These are phyloP conservation scores for Cercophora scortea DNA, from an alignment of 495 filamentous ascomycete genomes.

Conservation along the genomic window DNA sequence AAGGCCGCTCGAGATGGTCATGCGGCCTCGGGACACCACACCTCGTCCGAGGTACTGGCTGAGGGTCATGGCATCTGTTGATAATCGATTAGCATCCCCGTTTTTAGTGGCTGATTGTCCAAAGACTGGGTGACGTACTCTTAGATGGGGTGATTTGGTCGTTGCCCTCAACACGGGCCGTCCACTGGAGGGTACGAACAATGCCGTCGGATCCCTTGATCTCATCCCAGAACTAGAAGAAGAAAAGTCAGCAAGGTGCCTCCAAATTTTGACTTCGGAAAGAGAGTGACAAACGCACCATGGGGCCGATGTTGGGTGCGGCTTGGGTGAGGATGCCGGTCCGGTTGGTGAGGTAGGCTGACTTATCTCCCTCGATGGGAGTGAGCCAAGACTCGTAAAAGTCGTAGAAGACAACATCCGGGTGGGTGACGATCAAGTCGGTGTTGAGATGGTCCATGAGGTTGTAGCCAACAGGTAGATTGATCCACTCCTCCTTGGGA, in stretches of 20 bases:
- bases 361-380: conserved; percentile 27
- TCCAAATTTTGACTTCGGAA: no score
- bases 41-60: conserved; percentile 60
- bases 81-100: background rate
- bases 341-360: conserved; percentile 34
- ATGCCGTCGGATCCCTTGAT: conserved; percentile 54
- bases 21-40: conserved; percentile 50
- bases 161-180: conserved; percentile 52
- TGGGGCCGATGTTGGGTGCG: conserved; percentile 58
- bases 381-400: conserved; percentile 53
- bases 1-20: conserved; percentile 47
- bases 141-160: conserved; percentile 25
- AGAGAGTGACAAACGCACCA: conserved; percentile 27
- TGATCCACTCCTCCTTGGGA: conserved; percentile 50
- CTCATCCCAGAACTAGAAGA: conserved; percentile 42
- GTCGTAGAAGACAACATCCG: conserved; percentile 55
- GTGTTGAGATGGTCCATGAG: conserved; percentile 68
- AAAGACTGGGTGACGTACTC: conserved; percentile 12
- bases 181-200: conserved; percentile 58
- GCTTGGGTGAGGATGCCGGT: conserved; percentile 60
- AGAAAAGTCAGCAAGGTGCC: conserved; percentile 8
- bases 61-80: conserved; percentile 47
- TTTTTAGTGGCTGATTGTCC: no score
- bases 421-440: conserved; percentile 54
- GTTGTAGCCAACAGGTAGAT: conserved; percentile 67